Percentiles rank a stretch among this genome's conserved stretches.
Conservation (phyloP, 176 grass and related monocot species). For the Leersia perrieri region DNA sequence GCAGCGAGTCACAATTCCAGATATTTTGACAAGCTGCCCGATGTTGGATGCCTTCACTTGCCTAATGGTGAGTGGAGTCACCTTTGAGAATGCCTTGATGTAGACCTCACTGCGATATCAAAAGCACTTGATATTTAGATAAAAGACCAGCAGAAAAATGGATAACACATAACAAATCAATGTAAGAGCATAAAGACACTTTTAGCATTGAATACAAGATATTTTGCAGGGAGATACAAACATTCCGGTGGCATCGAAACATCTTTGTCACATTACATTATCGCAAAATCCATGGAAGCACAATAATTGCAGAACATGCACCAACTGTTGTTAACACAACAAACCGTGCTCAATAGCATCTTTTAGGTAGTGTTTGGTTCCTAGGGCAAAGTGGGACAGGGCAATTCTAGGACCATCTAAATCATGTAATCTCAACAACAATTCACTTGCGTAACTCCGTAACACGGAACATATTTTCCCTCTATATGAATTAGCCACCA, state of each 20-base stretch:
- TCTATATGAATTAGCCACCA: neutral
- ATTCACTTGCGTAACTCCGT: neutral
- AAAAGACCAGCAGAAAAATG: neutral
- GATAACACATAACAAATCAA: neutral
- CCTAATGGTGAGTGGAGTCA: conserved; percentile 66
- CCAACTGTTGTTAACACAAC: neutral
- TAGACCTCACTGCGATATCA: conserved; percentile 79
- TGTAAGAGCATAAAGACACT: neutral
- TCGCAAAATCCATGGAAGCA: neutral
- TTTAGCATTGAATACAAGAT: neutral
- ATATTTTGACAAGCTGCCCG: conserved; percentile 98
- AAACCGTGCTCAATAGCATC: neutral
- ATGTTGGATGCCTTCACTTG: conserved; percentile 98
- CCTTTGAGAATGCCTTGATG: conserved; percentile 88
- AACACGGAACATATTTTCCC: neutral
- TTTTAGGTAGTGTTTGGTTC: neutral
- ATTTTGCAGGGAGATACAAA: no score
- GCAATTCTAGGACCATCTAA: neutral
- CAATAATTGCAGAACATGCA: neutral
- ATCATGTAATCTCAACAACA: neutral
- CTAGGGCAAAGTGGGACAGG: neutral
- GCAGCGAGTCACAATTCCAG: conserved; percentile 95
- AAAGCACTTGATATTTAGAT: conserved; percentile 24
- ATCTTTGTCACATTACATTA: neutral
- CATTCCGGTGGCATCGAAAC: neutral